Conservation (phyloP, 768 basidiomycete species). For the Hericium rajendrae region DNA sequence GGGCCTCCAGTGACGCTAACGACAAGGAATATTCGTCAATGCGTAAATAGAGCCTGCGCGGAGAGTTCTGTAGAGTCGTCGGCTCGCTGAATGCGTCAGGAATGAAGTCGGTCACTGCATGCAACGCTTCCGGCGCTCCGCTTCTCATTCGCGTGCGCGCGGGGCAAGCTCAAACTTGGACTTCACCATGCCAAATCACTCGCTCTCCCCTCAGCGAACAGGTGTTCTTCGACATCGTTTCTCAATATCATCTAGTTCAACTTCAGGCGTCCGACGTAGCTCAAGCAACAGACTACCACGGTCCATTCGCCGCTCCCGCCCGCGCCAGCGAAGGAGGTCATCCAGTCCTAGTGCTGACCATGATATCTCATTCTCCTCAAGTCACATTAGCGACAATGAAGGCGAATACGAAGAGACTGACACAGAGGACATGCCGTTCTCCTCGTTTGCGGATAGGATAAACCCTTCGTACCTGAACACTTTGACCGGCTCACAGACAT, state of each 20-base stretch:
- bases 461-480: constrained; percentile 6
- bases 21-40: too few relatives aligned
- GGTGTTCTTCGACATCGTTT: neutral
- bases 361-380: constrained; percentile 9
- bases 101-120: too few relatives aligned
- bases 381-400: constrained; percentile 8
- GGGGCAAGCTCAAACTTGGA: too few relatives aligned
- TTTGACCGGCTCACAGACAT: constrained; percentile 5
- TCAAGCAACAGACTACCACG: constrained; percentile 5
- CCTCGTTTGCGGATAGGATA: neutral
- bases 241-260: constrained; percentile 5
- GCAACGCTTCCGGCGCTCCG: too few relatives aligned
- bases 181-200: neutral
- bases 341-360: constrained; percentile 7
- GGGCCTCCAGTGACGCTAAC: too few relatives aligned
- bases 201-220: neutral
- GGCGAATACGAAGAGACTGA: constrained; percentile 2
- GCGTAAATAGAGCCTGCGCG: too few relatives aligned
- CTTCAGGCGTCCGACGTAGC: neutral
- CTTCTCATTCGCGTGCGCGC: neutral
- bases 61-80: too few relatives aligned
- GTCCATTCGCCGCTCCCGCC: constrained; percentile 1
- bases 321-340: constrained; percentile 7
- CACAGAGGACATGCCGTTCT: constrained; percentile 1
- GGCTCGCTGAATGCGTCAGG: too few relatives aligned